Percentiles rank a stretch among this genome's conserved stretches.
These are phyloP conservation scores for Daldinia decipiens DNA, from an alignment of 495 filamentous ascomycete genomes.

Conservation along the genomic window DNA sequence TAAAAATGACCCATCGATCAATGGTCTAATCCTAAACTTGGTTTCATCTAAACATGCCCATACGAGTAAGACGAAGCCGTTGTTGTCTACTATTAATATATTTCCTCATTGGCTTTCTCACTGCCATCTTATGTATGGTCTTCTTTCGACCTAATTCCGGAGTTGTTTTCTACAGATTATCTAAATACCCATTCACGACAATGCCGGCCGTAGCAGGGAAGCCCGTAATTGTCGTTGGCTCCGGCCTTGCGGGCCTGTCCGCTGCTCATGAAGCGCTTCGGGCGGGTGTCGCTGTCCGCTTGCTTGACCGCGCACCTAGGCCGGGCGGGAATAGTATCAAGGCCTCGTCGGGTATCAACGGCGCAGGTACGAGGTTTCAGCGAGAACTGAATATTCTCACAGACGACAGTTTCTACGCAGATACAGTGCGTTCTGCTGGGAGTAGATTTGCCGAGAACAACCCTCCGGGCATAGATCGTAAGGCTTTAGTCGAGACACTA, in stretches of 20 bases:
- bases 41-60: conserved; percentile 15
- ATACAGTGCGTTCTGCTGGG: conserved; percentile 63
- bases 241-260: conserved; percentile 63
- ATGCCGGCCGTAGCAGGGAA: conserved; percentile 21
- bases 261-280: conserved; percentile 60
- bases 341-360: conserved; percentile 71
- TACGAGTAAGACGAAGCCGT: conserved; percentile 38
- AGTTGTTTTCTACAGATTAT: conserved; percentile 15
- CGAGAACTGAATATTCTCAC: conserved; percentile 29
- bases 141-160: conserved; percentile 25
- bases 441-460: conserved; percentile 35
- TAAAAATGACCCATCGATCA: conserved; percentile 19
- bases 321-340: conserved; percentile 72
- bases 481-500: conserved; percentile 56
- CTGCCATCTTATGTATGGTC: conserved; percentile 43
- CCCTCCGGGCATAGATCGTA: conserved; percentile 43
- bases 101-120: conserved; percentile 40
- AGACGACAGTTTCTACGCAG: conserved; percentile 59
- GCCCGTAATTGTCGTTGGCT: conserved; percentile 61
- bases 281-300: conserved; percentile 56
- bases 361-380: conserved; percentile 64
- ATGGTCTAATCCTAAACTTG: not conserved
- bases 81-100: conserved; percentile 32
- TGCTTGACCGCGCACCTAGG: conserved; percentile 65
- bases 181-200: conserved; percentile 11